Base-by-base conservation (phyloP, 2,329 filamentous ascomycete species). In the Graphilbum ipis-grandicollis region DNA sequence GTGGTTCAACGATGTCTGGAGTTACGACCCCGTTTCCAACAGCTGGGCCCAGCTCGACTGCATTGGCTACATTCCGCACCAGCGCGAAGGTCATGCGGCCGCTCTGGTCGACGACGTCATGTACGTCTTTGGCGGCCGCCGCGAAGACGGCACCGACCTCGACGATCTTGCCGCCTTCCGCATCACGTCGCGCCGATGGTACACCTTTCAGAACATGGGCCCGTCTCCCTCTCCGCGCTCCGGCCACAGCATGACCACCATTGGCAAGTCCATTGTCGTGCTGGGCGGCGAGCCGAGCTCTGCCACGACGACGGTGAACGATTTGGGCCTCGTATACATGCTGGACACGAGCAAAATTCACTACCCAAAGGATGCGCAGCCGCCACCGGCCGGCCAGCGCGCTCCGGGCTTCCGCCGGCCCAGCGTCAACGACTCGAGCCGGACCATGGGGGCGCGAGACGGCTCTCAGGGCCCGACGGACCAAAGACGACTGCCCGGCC, bases 1-100 rank as follows among this genome's bases (percentile, higher is more conserved):
- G 50, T 98, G 90, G 92, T 98, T 96, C 62, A 98, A 96, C 55
- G 90, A 98, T 53, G 90, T 98, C 34, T 98, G 90, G 90, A 83
- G 78, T 36, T 98, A 90, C 54, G 88, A 94, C 49, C 81, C 86
- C 8, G 67, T 75, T 38, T 62, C 71, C 33, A 94, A 94, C 55
- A 62, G 68, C 39, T 98, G 90, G 90, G 62, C 74, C 9, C 79
- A 92, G 52, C 67, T 93, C 39, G 88, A 96, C 51, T 98, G 90
- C 54, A 94, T 96, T 50, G 90, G 90, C 26, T 98, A 94, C 55
- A 96, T 98, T 41, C 90, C 92, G 1, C 78, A 85, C 2, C 78
- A 88, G 15, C 75, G 90, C 42, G 90, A 98, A 64, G 90, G 90
- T 4, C 90, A 98, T 55, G 86, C 92, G 12, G 84, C 90, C 13